phyloP scores from a whole-genome alignment of 2,329 filamentous ascomycete genomes.

The Lecanosticta acicola region DNA sequence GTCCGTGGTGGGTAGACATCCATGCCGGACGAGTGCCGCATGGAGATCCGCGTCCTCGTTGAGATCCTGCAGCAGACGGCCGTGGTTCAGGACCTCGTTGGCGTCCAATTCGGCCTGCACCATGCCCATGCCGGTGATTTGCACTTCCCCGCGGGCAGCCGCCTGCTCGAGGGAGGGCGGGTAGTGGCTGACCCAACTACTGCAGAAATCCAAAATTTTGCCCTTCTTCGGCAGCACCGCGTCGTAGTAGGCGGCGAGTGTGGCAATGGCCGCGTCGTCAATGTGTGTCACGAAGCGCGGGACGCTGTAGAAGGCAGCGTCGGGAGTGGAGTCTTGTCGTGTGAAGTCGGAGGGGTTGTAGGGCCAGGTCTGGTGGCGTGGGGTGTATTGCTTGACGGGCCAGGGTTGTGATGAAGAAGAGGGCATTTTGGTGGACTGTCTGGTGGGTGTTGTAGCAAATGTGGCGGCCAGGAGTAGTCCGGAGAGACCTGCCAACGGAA shows the following conservation, averaged over 20 bases:
- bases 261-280: conserved; percentile 45
- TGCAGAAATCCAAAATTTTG: conserved; percentile 47
- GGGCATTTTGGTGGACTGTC: conserved; percentile 3
- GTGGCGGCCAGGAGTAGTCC: conserved; percentile 13
- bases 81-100: conserved; percentile 37
- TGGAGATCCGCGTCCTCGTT: conserved; percentile 37
- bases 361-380: conserved; percentile 32
- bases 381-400: conserved; percentile 24
- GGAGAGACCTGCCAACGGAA: conserved; percentile 14
- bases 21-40: conserved; percentile 13
- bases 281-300: conserved; percentile 52
- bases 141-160: conserved; percentile 29
- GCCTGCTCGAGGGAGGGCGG: conserved; percentile 32
- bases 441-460: conserved; percentile 2
- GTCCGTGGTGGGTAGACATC: conserved; percentile 1
- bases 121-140: conserved; percentile 47
- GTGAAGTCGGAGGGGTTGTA: conserved; percentile 37
- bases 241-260: conserved; percentile 45
- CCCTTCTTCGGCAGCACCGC: conserved; percentile 38
- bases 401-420: conserved; percentile 12
- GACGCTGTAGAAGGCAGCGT: conserved; percentile 36
- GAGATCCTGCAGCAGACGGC: conserved; percentile 39
- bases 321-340: conserved; percentile 35
- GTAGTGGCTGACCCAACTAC: conserved; percentile 47
- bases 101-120: conserved; percentile 42